Evolutionary conservation across 2,329 filamentous ascomycete genomes (phyloP).

Genomic region (Gliomastix tumulicola): DNA sequence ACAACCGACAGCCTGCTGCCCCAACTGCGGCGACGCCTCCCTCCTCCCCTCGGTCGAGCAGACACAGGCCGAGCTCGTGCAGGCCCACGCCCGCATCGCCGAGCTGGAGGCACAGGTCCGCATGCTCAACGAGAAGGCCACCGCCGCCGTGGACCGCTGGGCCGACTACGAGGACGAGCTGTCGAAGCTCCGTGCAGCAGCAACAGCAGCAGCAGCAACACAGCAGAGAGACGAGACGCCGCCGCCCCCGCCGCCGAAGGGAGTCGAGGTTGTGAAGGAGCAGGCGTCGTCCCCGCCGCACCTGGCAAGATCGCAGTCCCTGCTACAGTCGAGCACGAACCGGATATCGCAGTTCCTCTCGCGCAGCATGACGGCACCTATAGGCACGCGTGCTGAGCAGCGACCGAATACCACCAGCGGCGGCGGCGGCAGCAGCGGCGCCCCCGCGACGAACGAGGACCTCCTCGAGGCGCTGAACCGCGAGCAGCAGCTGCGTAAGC

Average conservation of each 20-base stretch:
- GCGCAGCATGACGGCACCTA: conserved; percentile 31
- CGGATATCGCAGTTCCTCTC: conserved; percentile 37
- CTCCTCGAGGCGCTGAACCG: conserved; percentile 57
- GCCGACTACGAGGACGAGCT: conserved; percentile 80
- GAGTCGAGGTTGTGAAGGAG: conserved; percentile 12
- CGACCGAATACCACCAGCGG: conserved; percentile 11
- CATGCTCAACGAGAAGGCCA: conserved; percentile 63
- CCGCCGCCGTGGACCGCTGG: conserved; percentile 56
- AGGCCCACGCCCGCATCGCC: conserved; percentile 53
- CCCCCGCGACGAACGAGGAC: conserved; percentile 30
- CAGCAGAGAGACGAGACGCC: conserved; percentile 1
- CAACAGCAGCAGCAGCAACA: conserved; percentile 15
- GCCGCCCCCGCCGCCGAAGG: conserved; percentile 1
- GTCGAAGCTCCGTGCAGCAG: conserved; percentile 42
- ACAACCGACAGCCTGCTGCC: conserved; percentile 28
- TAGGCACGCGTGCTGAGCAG: conserved; percentile 5
- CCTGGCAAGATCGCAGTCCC: no score
- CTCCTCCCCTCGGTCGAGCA: conserved; percentile 24
- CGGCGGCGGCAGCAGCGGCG: conserved; percentile 10
- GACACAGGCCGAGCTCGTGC: conserved; percentile 35
- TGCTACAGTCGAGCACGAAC: conserved; percentile 36
- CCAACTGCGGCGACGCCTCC: conserved; percentile 34
- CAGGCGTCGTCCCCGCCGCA: conserved; percentile 8
- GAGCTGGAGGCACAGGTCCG: conserved; percentile 67
- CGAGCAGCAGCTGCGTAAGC: conserved; percentile 59